These are phyloP conservation scores for Prunus yedoensis DNA, from an alignment of 331 rosid species.

Conservation along the genomic window DNA sequence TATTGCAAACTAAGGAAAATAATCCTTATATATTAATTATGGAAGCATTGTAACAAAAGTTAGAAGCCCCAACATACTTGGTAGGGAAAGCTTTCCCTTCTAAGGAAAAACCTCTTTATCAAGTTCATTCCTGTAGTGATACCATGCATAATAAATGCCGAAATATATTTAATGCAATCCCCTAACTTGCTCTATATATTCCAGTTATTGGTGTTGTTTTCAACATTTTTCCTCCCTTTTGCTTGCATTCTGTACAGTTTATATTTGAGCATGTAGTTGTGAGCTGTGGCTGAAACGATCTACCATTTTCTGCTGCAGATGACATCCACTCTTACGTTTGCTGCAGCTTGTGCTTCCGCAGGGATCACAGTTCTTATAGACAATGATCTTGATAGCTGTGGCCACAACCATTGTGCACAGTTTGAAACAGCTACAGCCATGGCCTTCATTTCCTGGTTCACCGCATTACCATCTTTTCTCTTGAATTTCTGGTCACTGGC, in stretches of 20 bases:
- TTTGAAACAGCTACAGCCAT: slow-evolving; percentile 85
- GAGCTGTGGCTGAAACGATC: background rate
- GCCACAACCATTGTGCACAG: slow-evolving; percentile 63
- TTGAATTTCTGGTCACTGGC: slow-evolving; percentile 81
- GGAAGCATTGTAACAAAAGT: background rate
- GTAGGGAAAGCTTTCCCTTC: background rate
- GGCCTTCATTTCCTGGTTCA: slow-evolving; percentile 87
- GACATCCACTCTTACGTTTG: slow-evolving; percentile 77
- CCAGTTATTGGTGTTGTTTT: background rate
- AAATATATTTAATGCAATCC: background rate
- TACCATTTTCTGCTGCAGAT: slow-evolving; percentile 47
- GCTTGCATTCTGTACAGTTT: background rate
- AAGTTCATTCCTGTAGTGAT: background rate
- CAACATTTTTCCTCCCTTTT: background rate
- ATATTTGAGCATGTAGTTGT: background rate
- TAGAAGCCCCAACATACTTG: background rate
- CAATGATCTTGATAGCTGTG: slow-evolving; percentile 68
- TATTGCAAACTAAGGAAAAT: background rate
- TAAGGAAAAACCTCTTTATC: background rate
- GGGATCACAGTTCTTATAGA: slow-evolving; percentile 94
- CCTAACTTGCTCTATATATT: background rate
- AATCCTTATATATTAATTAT: background rate
- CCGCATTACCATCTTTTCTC: slow-evolving; percentile 73
- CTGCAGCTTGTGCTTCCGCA: slow-evolving; percentile 96
- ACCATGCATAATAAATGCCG: background rate